Percentiles rank a stretch among this genome's conserved stretches.
These are phyloP conservation scores for Sporothrix curviconia DNA, from an alignment of 2,329 filamentous ascomycete genomes.

Conservation along the genomic window DNA sequence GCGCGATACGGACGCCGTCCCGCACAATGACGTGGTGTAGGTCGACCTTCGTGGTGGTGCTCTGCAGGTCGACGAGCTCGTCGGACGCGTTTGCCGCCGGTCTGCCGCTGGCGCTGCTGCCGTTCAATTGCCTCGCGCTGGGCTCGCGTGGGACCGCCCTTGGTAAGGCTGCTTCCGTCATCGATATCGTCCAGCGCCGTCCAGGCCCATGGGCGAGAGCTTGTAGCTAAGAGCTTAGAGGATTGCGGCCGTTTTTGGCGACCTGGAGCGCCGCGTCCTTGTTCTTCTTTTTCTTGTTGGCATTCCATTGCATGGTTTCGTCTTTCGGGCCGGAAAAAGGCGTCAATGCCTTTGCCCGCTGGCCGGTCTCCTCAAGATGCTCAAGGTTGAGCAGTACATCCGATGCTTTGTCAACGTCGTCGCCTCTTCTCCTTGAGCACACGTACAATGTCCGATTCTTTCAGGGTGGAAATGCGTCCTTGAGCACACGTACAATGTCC, in stretches of 20 bases:
- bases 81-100: constrained; percentile 34
- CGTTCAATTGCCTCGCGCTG: constrained; percentile 30
- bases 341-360: constrained; percentile 71
- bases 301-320: background rate
- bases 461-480: constrained; percentile 64
- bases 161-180: constrained; percentile 28
- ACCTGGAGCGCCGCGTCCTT: background rate
- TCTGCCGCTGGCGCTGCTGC: background rate
- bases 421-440: constrained; percentile 60
- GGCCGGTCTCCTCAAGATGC: constrained; percentile 63
- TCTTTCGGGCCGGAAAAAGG: constrained; percentile 56
- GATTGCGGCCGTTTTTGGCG: constrained; percentile 30
- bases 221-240: constrained; percentile 33
- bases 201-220: constrained; percentile 31
- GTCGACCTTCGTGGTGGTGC: constrained; percentile 64
- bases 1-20: constrained; percentile 74
- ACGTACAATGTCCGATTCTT: constrained; percentile 57
- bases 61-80: constrained; percentile 60
- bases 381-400: constrained; percentile 76
- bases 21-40: constrained; percentile 77
- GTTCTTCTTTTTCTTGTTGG: constrained; percentile 26
- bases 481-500: constrained; percentile 45
- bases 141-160: constrained; percentile 53
- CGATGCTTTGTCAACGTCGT: constrained; percentile 63
- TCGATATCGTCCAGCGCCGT: constrained; percentile 25